phyloP scores from a whole-genome alignment of 306 rosid species.

The Quercus aquifolioides region DNA sequence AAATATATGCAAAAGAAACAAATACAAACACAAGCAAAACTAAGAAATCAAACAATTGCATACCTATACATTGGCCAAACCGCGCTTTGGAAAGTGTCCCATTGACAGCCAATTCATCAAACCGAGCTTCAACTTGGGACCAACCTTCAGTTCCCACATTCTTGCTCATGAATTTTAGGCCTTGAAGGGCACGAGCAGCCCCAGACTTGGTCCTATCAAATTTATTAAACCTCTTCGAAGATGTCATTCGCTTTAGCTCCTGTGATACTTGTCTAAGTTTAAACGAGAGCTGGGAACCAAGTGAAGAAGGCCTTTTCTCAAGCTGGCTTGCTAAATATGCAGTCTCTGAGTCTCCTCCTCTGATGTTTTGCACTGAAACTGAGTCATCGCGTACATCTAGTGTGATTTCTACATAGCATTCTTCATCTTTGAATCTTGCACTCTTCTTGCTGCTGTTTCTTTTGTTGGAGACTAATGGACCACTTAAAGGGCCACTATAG shows the following conservation, averaged over 20 bases:
- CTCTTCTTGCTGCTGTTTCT: constrained; percentile 48
- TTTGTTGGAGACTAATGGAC: constrained; percentile 45
- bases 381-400: constrained; percentile 65
- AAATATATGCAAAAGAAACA: no score
- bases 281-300: constrained; percentile 43
- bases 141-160: constrained; percentile 69
- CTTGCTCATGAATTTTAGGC: constrained; percentile 75
- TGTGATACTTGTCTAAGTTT: constrained; percentile 68
- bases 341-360: constrained; percentile 69
- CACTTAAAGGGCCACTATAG: constrained; percentile 70
- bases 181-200: constrained; percentile 70
- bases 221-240: constrained; percentile 50
- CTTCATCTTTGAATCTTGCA: constrained; percentile 51
- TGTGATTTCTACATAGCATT: constrained; percentile 73
- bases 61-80: constrained; percentile 84
- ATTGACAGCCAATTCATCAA: constrained; percentile 48
- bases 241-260: constrained; percentile 72
- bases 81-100: constrained; percentile 58
- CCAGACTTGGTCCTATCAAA: constrained; percentile 69
- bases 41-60: neutral
- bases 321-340: constrained; percentile 55
- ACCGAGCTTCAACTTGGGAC: constrained; percentile 61
- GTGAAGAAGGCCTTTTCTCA: constrained; percentile 46
- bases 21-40: neutral
- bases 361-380: constrained; percentile 64